Percentiles rank a stretch among this genome's conserved stretches.
phyloP scores from a whole-genome alignment of 176 grass and related monocot genomes.

The Bromus sterilis region DNA sequence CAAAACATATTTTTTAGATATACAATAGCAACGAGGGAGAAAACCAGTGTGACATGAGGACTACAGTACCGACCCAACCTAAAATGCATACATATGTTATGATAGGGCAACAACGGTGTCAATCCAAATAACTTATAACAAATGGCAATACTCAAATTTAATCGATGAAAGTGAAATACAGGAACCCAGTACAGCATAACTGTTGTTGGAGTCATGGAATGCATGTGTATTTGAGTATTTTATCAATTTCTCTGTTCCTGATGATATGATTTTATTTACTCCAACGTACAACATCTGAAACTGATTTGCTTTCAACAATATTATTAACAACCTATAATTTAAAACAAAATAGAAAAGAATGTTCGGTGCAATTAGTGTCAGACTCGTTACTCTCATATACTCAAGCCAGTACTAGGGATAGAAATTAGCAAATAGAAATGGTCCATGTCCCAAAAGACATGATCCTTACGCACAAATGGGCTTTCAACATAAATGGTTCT shows the following conservation, averaged over 20 bases:
- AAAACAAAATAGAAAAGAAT: background rate
- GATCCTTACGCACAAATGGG: background rate
- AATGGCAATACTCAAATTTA: background rate
- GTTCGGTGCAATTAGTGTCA: background rate
- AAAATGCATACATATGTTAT: background rate
- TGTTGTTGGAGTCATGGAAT: background rate
- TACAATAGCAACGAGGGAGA: background rate
- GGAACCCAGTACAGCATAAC: background rate
- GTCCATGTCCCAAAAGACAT: background rate
- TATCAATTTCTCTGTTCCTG: background rate
- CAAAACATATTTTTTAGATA: conserved; percentile 2
- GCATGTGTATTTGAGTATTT: background rate
- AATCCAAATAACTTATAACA: background rate
- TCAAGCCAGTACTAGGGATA: background rate
- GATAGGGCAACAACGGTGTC: background rate
- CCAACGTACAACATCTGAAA: background rate
- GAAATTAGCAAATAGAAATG: background rate
- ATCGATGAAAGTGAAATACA: background rate
- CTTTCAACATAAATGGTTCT: background rate
- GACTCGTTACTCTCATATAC: background rate
- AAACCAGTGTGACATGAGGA: background rate
- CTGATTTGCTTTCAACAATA: background rate
- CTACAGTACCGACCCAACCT: background rate
- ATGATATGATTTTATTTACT: background rate
- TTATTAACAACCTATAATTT: background rate